Conservation (phyloP, 208 protist species). For the Entamoeba dispar region DNA sequence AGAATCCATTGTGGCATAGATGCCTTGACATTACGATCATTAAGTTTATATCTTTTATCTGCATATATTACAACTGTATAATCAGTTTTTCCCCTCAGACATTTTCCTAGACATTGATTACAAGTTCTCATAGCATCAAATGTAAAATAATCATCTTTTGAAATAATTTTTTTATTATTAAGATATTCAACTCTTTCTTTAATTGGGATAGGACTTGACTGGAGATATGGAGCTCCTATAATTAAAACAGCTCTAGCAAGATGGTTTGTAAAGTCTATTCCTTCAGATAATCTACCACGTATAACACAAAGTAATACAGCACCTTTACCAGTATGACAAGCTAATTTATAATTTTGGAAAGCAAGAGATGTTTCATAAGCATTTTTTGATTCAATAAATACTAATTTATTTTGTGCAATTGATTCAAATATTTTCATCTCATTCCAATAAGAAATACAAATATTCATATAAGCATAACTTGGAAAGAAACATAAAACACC, state of each 20-base stretch:
- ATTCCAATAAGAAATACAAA: neutral
- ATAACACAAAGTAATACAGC: slow-evolving; percentile 12
- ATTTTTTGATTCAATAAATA: neutral
- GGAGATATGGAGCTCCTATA: slow-evolving; percentile 12
- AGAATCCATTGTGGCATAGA: too few species aligned
- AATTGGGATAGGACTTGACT: neutral
- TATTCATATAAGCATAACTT: neutral
- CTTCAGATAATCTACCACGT: slow-evolving; percentile 16
- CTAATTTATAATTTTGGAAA: neutral
- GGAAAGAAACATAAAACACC: neutral
- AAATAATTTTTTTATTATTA: slow-evolving; percentile 5
- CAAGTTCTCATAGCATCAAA: slow-evolving; percentile 14
- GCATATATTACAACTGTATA: slow-evolving; percentile 6
- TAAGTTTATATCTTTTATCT: slow-evolving; percentile 5
- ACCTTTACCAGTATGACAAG: neutral
- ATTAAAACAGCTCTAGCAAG: slow-evolving; percentile 14
- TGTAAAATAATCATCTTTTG: neutral
- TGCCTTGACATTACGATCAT: too few species aligned
- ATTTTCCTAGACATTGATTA: slow-evolving; percentile 15
- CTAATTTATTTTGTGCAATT: neutral
- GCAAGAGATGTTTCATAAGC: neutral
- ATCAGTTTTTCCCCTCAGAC: slow-evolving; percentile 12
- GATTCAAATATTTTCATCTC: neutral
- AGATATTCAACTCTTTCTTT: neutral
- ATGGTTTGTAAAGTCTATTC: slow-evolving; percentile 14